Percentiles rank a stretch among this genome's conserved stretches.
These are phyloP conservation scores for Xylaria arbuscula DNA, from an alignment of 2,329 filamentous ascomycete species.

Conservation along the genomic window DNA sequence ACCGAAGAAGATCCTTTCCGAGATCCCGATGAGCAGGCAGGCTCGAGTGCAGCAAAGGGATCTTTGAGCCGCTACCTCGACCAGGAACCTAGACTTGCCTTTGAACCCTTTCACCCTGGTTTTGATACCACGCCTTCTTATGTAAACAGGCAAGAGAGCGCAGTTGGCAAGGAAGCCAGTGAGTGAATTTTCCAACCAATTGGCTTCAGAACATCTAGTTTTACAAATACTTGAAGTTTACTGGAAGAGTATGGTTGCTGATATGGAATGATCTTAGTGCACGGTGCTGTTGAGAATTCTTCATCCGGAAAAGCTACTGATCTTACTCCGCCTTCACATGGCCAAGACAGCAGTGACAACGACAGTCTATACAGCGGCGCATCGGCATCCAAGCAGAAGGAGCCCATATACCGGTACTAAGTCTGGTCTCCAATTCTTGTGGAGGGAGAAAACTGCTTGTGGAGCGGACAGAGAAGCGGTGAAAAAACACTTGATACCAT, in stretches of 20 bases:
- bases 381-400: slow-evolving; percentile 52
- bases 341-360: slow-evolving; percentile 42
- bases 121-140: slow-evolving; percentile 52
- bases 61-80: slow-evolving; percentile 41
- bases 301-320: slow-evolving; percentile 29
- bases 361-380: slow-evolving; percentile 56
- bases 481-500: slow-evolving; percentile 23
- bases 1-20: slow-evolving; percentile 51
- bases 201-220: neutral
- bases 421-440: neutral
- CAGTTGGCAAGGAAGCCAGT: slow-evolving; percentile 54
- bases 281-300: slow-evolving; percentile 50
- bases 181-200: slow-evolving; percentile 13
- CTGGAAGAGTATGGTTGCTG: slow-evolving; percentile 10
- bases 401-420: slow-evolving; percentile 53
- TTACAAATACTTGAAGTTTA: neutral
- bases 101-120: slow-evolving; percentile 52
- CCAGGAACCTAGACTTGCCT: slow-evolving; percentile 47
- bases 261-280: slow-evolving; percentile 45
- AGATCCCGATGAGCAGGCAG: slow-evolving; percentile 47
- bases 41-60: slow-evolving; percentile 41
- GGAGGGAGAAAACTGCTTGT: neutral
- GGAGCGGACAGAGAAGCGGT: neutral
- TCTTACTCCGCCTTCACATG: slow-evolving; percentile 8
- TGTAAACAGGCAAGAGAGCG: slow-evolving; percentile 55